Evolutionary conservation across 768 basidiomycete species (phyloP).

Genomic region (Mycena chlorophos): DNA sequence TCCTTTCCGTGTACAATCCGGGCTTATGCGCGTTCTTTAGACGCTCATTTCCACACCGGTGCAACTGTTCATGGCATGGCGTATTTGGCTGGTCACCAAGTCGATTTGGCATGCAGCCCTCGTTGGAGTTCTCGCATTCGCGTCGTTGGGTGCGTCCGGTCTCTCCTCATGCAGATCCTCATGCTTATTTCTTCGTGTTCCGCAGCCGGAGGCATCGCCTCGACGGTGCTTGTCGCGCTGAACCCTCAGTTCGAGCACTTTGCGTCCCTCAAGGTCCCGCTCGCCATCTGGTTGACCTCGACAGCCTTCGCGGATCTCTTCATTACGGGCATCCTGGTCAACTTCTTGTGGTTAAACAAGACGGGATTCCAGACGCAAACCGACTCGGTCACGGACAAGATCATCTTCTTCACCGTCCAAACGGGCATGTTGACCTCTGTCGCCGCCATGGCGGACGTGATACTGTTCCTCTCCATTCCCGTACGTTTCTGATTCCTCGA

Average conservation of each 20-base stretch:
- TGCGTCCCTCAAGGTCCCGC: background rate
- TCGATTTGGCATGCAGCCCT: conserved; percentile 5
- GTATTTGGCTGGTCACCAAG: conserved; percentile 13
- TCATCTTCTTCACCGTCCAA: conserved; percentile 22
- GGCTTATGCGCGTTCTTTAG: background rate
- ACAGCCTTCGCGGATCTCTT: conserved; percentile 20
- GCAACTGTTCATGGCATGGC: conserved; percentile 22
- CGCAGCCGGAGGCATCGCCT: conserved; percentile 4
- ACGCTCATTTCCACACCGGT: conserved; percentile 15
- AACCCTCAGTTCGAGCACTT: background rate
- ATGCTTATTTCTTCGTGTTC: background rate
- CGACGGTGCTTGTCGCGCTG: conserved; percentile 2
- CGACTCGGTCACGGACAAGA: conserved; percentile 19
- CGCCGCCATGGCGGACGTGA: conserved; percentile 17
- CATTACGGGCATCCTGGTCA: conserved; percentile 19
- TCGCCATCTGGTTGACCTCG: conserved; percentile 17
- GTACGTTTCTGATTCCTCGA: background rate
- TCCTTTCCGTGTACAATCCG: no score
- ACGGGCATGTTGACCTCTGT: conserved; percentile 18
- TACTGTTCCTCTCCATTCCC: conserved; percentile 10
- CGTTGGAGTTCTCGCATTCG: conserved; percentile 13
- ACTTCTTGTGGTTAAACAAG: conserved; percentile 21
- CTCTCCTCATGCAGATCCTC: background rate
- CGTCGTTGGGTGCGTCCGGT: conserved; percentile 6
- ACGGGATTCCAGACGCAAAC: conserved; percentile 20